These are phyloP conservation scores for Neurospora crassa DNA, from an alignment of 2,329 filamentous ascomycete genomes.

Conservation along the genomic window DNA sequence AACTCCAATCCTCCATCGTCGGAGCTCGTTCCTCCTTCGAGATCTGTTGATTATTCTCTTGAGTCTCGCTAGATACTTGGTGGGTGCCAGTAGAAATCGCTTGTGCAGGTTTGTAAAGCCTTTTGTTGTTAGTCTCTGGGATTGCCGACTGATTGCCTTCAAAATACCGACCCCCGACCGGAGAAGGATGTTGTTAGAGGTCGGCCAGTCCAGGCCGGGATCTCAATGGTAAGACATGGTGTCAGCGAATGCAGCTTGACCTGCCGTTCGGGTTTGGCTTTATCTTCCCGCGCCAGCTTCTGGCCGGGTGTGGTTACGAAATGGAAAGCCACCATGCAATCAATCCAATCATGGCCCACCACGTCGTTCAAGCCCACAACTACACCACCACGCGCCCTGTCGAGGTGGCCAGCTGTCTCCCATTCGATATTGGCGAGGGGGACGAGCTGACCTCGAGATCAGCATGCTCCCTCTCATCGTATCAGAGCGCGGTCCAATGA, in stretches of 20 bases:
- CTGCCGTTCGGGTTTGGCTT: conserved; percentile 20
- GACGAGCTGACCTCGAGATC: conserved; percentile 8
- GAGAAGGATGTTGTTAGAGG: not conserved
- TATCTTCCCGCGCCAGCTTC: conserved; percentile 21
- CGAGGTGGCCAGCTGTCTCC: conserved; percentile 14
- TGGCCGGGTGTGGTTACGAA: conserved; percentile 21
- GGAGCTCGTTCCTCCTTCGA: not conserved
- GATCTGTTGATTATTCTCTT: not conserved
- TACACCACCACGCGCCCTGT: conserved; percentile 15
- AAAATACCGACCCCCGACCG: not conserved
- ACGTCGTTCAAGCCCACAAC: conserved; percentile 25
- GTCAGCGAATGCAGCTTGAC: not conserved
- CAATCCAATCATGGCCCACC: conserved; percentile 24
- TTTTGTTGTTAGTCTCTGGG: not conserved
- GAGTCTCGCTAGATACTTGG: not conserved
- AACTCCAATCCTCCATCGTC: not conserved
- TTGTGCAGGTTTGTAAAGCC: no score
- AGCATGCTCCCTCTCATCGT: conserved; percentile 5
- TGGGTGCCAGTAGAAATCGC: no score
- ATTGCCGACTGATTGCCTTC: not conserved
- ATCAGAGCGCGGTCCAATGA: conserved; percentile 5
- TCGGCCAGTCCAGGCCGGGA: not conserved
- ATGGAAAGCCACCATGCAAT: conserved; percentile 10
- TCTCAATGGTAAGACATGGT: conserved; percentile 3
- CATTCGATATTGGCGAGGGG: conserved; percentile 9